Evolutionary conservation across 2,329 filamentous ascomycete genomes (phyloP), one percentile per base, ranked within the genome.

Genomic region (Xylariaceae sp.): DNA sequence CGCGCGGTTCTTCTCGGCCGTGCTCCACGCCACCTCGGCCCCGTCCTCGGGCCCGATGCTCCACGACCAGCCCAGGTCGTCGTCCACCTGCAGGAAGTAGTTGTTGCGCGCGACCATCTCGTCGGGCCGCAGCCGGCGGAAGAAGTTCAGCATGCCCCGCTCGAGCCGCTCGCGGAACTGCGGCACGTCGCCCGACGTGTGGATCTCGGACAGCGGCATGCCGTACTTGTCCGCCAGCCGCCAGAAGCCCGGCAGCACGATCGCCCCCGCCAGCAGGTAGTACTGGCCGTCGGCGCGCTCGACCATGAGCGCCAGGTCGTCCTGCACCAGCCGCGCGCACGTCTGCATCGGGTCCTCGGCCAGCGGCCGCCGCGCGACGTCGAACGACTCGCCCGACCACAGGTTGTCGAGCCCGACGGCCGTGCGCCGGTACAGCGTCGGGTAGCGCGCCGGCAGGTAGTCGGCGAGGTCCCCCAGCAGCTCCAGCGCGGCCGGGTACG

Each of bases 71-170:
- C 81, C 66, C 2, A 94, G 64, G 5, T 70, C 60, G 36, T 88
- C 83, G 51, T 93, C 86, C 1, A 92, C 84, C 59, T 93, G 86
- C 42, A 93, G 72, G 63, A 93, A 93, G 59, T 92, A 93, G 54
- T 92, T 90, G 54, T 89, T 86, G 38, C 85, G 68, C 33, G 53
- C 58, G 38, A 68, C 66, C n/a, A 70, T 70, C 28, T 76, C 74
- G 26, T 86, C 77, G 1, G 81, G 80, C 50, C 72, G 69, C 0
- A 92, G 57, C 0, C 86, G 65, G 0, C 74, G 67, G 63, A 93
- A 92, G 63, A 93, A 88, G 53, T 55, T 60, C 39, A 47, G 46
- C 51, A 57, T 58, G 18, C 56, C 57, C 36, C 48, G 51, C 39
- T 58, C 56, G 7, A 60, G 45, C 46, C 49, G 54, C 42, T 59